Percentiles rank a stretch among this genome's conserved stretches.
These are phyloP conservation scores for Fusarium bulbicola DNA, from an alignment of 2,329 filamentous ascomycete species.

Conservation along the genomic window DNA sequence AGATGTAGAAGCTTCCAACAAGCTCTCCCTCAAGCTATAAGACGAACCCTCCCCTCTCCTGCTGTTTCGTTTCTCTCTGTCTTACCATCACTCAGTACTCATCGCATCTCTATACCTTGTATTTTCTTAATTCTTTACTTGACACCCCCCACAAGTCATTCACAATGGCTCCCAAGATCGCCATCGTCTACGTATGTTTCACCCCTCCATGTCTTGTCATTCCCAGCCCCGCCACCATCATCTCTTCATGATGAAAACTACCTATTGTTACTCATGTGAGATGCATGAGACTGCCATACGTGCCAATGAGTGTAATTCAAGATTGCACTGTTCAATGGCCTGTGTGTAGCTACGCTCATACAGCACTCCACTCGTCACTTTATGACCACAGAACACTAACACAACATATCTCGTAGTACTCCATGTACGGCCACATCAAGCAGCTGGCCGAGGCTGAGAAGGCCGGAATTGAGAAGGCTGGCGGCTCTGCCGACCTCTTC, in stretches of 20 bases:
- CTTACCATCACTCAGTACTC: not conserved
- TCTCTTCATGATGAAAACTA: not conserved
- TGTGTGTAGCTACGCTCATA: not conserved
- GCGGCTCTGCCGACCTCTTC: constrained; percentile 82
- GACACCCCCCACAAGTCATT: constrained; percentile 25
- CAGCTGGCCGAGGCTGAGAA: constrained; percentile 89
- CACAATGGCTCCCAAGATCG: constrained; percentile 89
- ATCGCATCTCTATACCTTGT: not conserved
- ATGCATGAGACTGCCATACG: not conserved
- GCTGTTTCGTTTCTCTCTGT: not conserved
- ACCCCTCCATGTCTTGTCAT: constrained; percentile 9
- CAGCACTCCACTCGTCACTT: not conserved
- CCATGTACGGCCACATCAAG: constrained; percentile 91
- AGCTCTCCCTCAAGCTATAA: constrained; percentile 35
- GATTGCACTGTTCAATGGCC: not conserved
- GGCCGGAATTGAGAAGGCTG: constrained; percentile 87
- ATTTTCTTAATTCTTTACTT: constrained; percentile 13
- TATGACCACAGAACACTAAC: constrained; percentile 11
- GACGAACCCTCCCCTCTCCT: constrained; percentile 34
- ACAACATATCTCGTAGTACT: constrained; percentile 70
- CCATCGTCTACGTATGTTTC: constrained; percentile 83
- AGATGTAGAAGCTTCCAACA: constrained; percentile 21
- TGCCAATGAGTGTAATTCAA: not conserved
- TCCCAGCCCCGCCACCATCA: not conserved
- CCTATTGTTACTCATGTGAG: not conserved